Conservation (phyloP, 768 basidiomycete species). For the Hygrocybe punicea region DNA sequence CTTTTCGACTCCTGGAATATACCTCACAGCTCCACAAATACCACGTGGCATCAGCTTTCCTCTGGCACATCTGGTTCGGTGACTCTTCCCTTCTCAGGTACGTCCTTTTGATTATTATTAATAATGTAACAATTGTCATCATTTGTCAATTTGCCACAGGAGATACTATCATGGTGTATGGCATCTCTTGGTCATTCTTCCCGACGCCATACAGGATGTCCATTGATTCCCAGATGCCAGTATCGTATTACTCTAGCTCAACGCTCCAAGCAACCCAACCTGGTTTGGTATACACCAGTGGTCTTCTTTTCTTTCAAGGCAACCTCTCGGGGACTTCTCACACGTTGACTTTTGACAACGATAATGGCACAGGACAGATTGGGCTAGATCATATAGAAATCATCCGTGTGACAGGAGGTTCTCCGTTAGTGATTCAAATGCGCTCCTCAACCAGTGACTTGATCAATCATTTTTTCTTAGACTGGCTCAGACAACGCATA, state of each 20-base stretch:
- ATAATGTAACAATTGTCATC: background rate
- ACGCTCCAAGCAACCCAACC: background rate
- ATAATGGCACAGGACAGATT: background rate
- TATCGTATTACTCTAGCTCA: background rate
- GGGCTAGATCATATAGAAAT: conserved; percentile 1
- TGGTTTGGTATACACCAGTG: background rate
- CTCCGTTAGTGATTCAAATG: background rate
- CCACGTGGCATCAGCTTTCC: background rate
- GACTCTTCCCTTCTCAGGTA: background rate
- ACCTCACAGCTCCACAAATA: background rate
- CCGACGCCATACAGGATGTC: background rate
- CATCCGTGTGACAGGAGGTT: background rate
- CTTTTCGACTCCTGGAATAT: background rate
- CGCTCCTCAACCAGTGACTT: background rate
- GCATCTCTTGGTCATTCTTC: background rate
- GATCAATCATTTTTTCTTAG: too few relatives aligned
- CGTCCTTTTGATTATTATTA: background rate
- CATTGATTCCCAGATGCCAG: background rate
- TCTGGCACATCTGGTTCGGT: background rate
- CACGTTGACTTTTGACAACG: background rate
- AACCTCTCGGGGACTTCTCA: background rate
- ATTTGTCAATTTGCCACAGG: background rate
- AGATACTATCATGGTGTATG: background rate
- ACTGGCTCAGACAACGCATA: too few relatives aligned
- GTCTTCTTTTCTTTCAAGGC: background rate